Percentiles rank a stretch among this genome's conserved stretches.
These are phyloP conservation scores for Polygonum maritimum DNA, from an alignment of 148 eudicot genomes.

Conservation along the genomic window DNA sequence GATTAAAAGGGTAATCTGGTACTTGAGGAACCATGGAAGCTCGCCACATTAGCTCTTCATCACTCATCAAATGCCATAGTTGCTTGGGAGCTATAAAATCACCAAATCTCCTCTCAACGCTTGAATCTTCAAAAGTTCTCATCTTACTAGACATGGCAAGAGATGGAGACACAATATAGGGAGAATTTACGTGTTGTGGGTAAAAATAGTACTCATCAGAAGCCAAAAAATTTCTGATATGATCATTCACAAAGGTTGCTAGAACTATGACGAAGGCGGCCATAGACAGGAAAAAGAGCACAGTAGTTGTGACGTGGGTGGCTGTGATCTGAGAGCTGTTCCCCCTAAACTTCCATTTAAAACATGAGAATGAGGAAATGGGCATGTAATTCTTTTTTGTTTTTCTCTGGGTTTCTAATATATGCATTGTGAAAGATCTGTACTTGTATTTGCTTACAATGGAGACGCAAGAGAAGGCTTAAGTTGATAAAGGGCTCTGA, in stretches of 20 bases:
- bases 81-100: conserved; percentile 18
- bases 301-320: conserved; percentile 45
- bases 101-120: not conserved
- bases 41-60: conserved; percentile 50
- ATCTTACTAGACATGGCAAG: not conserved
- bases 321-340: conserved; percentile 36
- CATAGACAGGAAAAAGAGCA: conserved; percentile 36
- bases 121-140: not conserved
- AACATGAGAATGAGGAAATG: conserved; percentile 13
- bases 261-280: conserved; percentile 41
- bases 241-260: conserved; percentile 38
- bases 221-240: conserved; percentile 25
- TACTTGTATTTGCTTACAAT: not conserved
- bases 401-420: not conserved
- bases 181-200: not conserved
- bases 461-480: not conserved
- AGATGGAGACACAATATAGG: not conserved
- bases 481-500: not conserved
- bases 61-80: conserved; percentile 50
- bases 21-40: conserved; percentile 54
- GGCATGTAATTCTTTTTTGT: not conserved
- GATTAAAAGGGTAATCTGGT: conserved; percentile 26
- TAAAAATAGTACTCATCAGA: conserved; percentile 34
- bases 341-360: conserved; percentile 21
- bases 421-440: conserved; percentile 2